Percentiles rank a stretch among this genome's conserved stretches.
Conservation (phyloP, 306 rosid species). For the Cajanus cajan region DNA sequence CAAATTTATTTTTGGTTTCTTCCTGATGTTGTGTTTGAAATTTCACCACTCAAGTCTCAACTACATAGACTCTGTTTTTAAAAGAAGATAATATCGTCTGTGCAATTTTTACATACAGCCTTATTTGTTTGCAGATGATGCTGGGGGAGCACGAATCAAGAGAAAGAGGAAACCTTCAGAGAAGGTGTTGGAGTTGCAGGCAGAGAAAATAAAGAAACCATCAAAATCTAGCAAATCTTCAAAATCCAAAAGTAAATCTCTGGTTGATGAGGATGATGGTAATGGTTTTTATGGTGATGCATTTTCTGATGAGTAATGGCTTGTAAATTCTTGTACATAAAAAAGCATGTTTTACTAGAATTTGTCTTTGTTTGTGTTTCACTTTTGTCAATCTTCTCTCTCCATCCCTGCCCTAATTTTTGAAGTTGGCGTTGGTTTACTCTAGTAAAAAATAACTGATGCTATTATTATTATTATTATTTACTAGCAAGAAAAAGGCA, state of each 20-base stretch:
- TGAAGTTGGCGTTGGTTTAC: too few species aligned
- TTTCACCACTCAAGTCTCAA: not conserved
- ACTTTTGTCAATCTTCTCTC: too few species aligned
- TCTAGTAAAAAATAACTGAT: too few species aligned
- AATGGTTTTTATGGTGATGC: slow-evolving; percentile 52
- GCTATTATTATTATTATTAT: too few species aligned
- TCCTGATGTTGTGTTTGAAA: not conserved
- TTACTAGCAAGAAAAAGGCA: too few species aligned
- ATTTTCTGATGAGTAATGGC: slow-evolving; percentile 46
- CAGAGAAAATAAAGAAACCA: slow-evolving; percentile 70
- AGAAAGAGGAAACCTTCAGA: slow-evolving; percentile 84
- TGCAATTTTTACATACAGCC: not conserved
- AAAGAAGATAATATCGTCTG: not conserved
- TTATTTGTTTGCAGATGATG: slow-evolving; percentile 47
- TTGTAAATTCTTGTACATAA: not conserved
- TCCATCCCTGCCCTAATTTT: too few species aligned
- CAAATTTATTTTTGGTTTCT: not conserved
- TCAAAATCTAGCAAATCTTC: slow-evolving; percentile 50
- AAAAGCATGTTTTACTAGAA: not conserved
- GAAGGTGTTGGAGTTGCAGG: slow-evolving; percentile 85
- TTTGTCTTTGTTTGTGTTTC: not conserved
- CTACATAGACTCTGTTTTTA: not conserved
- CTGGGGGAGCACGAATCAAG: slow-evolving; percentile 47
- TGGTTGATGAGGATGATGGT: slow-evolving; percentile 51
- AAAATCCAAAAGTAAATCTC: slow-evolving; percentile 47